These are phyloP conservation scores for Chaetomiaceae sp. DNA, from an alignment of 2,329 filamentous ascomycete genomes.

Conservation along the genomic window DNA sequence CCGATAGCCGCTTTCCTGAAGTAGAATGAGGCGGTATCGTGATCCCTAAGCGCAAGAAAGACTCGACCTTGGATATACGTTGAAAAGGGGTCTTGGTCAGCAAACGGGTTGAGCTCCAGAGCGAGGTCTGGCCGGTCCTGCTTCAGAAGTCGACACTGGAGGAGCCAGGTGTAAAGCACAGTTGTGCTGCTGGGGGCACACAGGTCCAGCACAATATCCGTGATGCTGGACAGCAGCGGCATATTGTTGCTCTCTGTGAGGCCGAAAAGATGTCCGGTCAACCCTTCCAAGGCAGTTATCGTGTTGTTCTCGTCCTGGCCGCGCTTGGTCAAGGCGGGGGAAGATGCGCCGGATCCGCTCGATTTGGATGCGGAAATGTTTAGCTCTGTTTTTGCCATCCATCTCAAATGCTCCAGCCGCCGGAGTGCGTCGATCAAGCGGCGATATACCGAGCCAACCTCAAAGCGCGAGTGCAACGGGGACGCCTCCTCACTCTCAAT, in stretches of 20 bases:
- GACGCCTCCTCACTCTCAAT: slow-evolving; percentile 65
- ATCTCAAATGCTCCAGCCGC: slow-evolving; percentile 66
- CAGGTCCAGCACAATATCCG: slow-evolving; percentile 59
- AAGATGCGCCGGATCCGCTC: slow-evolving; percentile 30
- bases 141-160: slow-evolving; percentile 57
- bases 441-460: slow-evolving; percentile 64
- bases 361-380: slow-evolving; percentile 41
- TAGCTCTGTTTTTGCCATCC: slow-evolving; percentile 57
- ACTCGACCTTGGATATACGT: slow-evolving; percentile 83
- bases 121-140: slow-evolving; percentile 55
- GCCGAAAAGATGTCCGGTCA: slow-evolving; percentile 57
- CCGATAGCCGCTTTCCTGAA: slow-evolving; percentile 81
- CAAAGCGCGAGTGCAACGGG: slow-evolving; percentile 49
- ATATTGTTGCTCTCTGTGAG: slow-evolving; percentile 51
- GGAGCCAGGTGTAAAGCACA: slow-evolving; percentile 53
- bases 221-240: slow-evolving; percentile 53
- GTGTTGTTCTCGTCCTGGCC: slow-evolving; percentile 40
- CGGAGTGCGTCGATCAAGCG: slow-evolving; percentile 64
- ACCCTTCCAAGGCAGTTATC: slow-evolving; percentile 54
- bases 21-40: slow-evolving; percentile 62
- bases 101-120: slow-evolving; percentile 50
- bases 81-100: slow-evolving; percentile 53
- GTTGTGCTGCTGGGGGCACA: slow-evolving; percentile 61
- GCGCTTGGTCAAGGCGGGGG: slow-evolving; percentile 30
- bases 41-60: slow-evolving; percentile 66